phyloP scores from a whole-genome alignment of 176 grass and related monocot species.

The Leersia perrieri region DNA sequence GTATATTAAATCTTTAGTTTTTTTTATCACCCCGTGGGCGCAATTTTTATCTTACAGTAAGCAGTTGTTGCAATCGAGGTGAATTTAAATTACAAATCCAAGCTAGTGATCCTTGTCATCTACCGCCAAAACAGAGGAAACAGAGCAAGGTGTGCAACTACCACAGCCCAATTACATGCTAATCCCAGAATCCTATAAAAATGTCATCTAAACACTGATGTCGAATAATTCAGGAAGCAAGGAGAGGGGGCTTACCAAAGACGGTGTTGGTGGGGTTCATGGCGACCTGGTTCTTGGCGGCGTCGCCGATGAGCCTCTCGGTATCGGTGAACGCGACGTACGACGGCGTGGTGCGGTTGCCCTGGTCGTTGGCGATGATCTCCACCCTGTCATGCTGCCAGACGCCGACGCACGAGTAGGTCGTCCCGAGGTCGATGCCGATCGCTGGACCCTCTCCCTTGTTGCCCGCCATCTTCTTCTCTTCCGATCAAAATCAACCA shows the following conservation, averaged over 20 bases:
- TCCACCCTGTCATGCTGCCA: constrained; percentile 87
- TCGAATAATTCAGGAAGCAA: not conserved
- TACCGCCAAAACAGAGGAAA: not conserved
- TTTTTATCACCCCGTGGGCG: too few species aligned
- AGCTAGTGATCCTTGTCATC: not conserved
- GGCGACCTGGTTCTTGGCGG: constrained; percentile 95
- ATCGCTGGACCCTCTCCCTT: constrained; percentile 72
- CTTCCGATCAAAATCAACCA: not conserved
- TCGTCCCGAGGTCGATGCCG: constrained; percentile 88
- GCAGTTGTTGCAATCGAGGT: not conserved
- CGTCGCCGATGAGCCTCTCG: constrained; percentile 81
- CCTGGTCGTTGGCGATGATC: constrained; percentile 96
- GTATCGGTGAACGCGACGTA: constrained; percentile 79
- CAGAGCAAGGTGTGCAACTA: not conserved
- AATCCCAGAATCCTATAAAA: not conserved
- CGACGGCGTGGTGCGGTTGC: constrained; percentile 85
- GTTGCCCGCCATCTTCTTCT: constrained; percentile 36
- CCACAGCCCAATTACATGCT: not conserved
- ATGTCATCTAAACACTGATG: not conserved
- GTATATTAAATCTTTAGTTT: too few species aligned
- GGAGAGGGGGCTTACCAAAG: constrained; percentile 22
- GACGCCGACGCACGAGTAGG: constrained; percentile 84
- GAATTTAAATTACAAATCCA: not conserved
- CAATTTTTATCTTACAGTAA: not conserved
- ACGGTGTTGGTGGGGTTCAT: constrained; percentile 94